Base-by-base conservation (phyloP, 2,329 filamentous ascomycete genomes). In the Fusarium paranaense region DNA sequence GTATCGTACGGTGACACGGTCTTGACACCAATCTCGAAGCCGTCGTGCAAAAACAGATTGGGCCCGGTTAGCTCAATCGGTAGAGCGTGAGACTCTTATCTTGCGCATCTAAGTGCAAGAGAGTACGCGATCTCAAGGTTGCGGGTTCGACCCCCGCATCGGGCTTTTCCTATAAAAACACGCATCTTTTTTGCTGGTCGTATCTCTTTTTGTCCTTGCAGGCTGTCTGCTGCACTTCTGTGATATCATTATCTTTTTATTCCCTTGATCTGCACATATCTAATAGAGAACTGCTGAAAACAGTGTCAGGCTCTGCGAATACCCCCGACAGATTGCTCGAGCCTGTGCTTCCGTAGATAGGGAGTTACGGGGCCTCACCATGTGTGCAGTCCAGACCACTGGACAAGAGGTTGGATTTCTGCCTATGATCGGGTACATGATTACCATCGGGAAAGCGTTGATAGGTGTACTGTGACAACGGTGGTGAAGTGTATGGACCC, bases 61-160 rank as follows among this genome's bases (percentile, higher is more conserved):
- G 22, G 42, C 42, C 74, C 72, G 74, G 74, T 73, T 77, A 79
- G 76, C 75, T 80, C 73, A 79, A 76, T 76, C 74, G 74, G 72
- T 90, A 91, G 89, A 91, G 89, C 89, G 89, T 90, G 86, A 89
- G 89, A 90, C 89, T 91, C 89, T 87, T 87, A 87, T 22, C 42
- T 25, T 45, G 40, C 40, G 40, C 40, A 45, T 25, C 40, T 45
- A 25, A 45, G 4, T 45, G 6, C 13, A 45, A 45, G 13, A 16
- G 42, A 47, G 42, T 47, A 47, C 42, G 22, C 42, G 8, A 87
- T 86, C 86, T 88, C 85, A 87, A 87, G 86, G 85, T 84, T 87
- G 85, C 84, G 85, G 85, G 87, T 89, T 88, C 86, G 85, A 87
- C 81, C 82, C 81, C 81, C 81, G 80, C 81, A 80, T 83, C 79